These are phyloP conservation scores for Fusarium sp. DNA, from an alignment of 2,329 filamentous ascomycete species.

Conservation along the genomic window DNA sequence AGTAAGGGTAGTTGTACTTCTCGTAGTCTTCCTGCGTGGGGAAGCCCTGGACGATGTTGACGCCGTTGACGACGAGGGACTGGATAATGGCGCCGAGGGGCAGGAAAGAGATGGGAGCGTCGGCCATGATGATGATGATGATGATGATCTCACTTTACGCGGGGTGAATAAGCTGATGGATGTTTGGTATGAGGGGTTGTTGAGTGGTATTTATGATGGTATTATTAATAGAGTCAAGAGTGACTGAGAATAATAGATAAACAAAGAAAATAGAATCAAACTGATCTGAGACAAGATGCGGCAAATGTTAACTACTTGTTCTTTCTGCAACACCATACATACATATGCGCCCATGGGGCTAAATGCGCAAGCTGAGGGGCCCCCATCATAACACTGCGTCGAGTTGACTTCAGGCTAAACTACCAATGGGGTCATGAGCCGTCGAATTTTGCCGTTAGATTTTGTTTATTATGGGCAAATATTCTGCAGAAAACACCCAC, in stretches of 20 bases:
- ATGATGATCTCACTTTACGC: conserved; percentile 25
- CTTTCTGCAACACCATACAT: conserved; percentile 9
- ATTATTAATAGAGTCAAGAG: conserved; percentile 2
- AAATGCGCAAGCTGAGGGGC: conserved; percentile 41
- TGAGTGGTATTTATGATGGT: conserved; percentile 23
- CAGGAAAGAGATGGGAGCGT: conserved; percentile 73
- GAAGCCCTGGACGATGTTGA: conserved; percentile 92
- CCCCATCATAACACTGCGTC: conserved; percentile 45
- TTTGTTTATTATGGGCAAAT: too few relatives aligned
- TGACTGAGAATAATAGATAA: conserved; percentile 13
- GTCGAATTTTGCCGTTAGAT: conserved; percentile 13
- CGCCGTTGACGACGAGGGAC: conserved; percentile 79
- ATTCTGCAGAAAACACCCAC: background rate
- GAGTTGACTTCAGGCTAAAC: conserved; percentile 45
- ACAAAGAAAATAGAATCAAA: background rate
- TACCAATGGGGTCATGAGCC: conserved; percentile 36
- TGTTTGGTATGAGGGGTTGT: conserved; percentile 3
- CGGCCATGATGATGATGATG: conserved; percentile 53
- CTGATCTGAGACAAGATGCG: conserved; percentile 24
- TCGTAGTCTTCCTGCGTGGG: conserved; percentile 80
- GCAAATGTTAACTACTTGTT: conserved; percentile 36
- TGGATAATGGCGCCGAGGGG: conserved; percentile 85
- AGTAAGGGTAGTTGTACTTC: conserved; percentile 81
- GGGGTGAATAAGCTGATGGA: background rate
- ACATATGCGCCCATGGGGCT: conserved; percentile 23